Evolutionary conservation across 495 filamentous ascomycete species (phyloP), one percentile per base, ranked within the genome.

Genomic region (Tuber umbilicatum): DNA sequence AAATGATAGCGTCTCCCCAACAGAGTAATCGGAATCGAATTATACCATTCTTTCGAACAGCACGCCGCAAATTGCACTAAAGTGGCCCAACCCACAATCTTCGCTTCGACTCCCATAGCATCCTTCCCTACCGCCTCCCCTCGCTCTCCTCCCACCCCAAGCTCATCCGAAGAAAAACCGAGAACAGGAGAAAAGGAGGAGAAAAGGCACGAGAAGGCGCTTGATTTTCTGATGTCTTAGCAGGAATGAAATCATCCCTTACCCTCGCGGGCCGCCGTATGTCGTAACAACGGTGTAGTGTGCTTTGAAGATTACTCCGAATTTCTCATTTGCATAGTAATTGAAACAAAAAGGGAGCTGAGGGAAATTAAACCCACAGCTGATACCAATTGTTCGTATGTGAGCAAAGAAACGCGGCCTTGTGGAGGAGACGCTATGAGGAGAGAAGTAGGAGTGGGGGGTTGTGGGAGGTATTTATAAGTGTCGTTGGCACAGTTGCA

Each of bases 11-110:
- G 88, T 88, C 91, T 88, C 91, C 92, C 88, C 90, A 88, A 88
- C 91, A 91, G 91, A 93, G 89, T 95, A 89, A 95, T 94, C 93
- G 92, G 94, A 97, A 97, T 97, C 91, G 93, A 96, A 96, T 97
- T 91, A 89, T 93, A 90, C 89, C 87, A 83, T 82, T 82, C 84
- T 82, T 82, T 76, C 70, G 80, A 84, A 81, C 79, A 86, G 87
- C 87, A 97, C 90, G 93, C 94, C 89, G 93, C 94, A 92, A 93
- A 98, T 98, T 94, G 94, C 91, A 97, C 94, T 98, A 87, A 94
- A 95, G 93, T 97, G 92, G 77, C 73, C 83, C 82, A 85, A 87
- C 85, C 89, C 91, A 94, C 92, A 90, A 93, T 93, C 92, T 94
- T 90, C 91, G 92, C 92, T 93, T 91, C 88, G 90, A 89, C 92